Conservation (phyloP, 2,329 filamentous ascomycete genomes). For the Thelonectria rubi region DNA sequence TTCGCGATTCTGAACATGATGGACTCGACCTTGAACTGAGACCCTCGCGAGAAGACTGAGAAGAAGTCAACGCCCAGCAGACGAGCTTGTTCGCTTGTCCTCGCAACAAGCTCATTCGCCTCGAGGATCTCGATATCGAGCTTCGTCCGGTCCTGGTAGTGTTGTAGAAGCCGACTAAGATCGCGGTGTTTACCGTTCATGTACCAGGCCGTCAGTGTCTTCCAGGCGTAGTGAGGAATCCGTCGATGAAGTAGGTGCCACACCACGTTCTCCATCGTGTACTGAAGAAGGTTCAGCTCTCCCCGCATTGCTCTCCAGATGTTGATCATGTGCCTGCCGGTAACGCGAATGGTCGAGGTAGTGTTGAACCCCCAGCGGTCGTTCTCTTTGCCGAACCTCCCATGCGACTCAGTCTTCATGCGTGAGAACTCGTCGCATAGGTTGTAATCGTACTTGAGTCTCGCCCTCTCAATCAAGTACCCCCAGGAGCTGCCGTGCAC, state of each 20-base stretch:
- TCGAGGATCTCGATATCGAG: conserved; percentile 92
- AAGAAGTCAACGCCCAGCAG: conserved; percentile 96
- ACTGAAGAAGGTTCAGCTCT: conserved; percentile 91
- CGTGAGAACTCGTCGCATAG: conserved; percentile 91
- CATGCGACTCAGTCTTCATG: conserved; percentile 84
- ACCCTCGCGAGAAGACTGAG: conserved; percentile 92
- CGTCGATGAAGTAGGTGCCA: conserved; percentile 90
- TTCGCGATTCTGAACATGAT: conserved; percentile 99
- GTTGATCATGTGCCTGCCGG: conserved; percentile 94
- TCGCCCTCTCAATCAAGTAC: conserved; percentile 89
- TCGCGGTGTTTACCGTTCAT: conserved; percentile 72
- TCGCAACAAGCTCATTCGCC: conserved; percentile 84
- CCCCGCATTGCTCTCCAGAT: conserved; percentile 95
- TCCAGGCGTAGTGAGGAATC: conserved; percentile 86
- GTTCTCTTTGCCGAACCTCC: conserved; percentile 83
- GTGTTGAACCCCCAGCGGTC: conserved; percentile 95
- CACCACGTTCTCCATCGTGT: conserved; percentile 94
- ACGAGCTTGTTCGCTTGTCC: conserved; percentile 93
- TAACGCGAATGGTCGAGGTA: conserved; percentile 91
- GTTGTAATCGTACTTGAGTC: conserved; percentile 87
- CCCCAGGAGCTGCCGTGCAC: conserved; percentile 96
- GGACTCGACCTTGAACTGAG: conserved; percentile 98
- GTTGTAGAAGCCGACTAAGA: conserved; percentile 77
- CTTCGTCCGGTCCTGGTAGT: conserved; percentile 79
- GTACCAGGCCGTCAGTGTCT: conserved; percentile 85